A percentile compares a stretch with the other conserved stretches of the same genome.
phyloP scores from a whole-genome alignment of 805 yeast genomes.

The Cyberlindnera xishuangbannaensis region DNA sequence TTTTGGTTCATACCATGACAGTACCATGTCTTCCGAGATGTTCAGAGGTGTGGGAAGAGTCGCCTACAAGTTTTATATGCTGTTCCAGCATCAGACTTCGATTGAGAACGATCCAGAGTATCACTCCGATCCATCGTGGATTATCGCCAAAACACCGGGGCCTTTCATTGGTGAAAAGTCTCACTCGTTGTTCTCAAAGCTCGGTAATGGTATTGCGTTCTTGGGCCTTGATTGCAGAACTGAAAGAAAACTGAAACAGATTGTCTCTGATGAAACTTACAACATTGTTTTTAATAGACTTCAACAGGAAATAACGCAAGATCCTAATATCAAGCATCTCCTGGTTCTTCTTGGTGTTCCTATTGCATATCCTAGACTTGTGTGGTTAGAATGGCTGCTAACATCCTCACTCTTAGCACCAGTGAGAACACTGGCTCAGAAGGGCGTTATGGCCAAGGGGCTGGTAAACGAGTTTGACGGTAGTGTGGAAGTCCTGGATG shows the following conservation, averaged over 20 bases:
- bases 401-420: slow-evolving; percentile 60
- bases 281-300: slow-evolving; percentile 54
- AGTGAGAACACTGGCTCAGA: slow-evolving; percentile 50
- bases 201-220: slow-evolving; percentile 70
- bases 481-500: slow-evolving; percentile 84
- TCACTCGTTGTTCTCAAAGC: slow-evolving; percentile 63
- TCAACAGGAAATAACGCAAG: slow-evolving; percentile 42
- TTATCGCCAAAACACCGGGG: slow-evolving; percentile 51
- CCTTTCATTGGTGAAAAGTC: slow-evolving; percentile 63
- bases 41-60: slow-evolving; percentile 67
- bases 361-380: slow-evolving; percentile 88
- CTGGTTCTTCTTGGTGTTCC: slow-evolving; percentile 90
- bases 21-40: slow-evolving; percentile 66
- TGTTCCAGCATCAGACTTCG: slow-evolving; percentile 82
- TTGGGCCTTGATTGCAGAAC: slow-evolving; percentile 91
- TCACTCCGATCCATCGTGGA: slow-evolving; percentile 49
- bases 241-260: slow-evolving; percentile 62
- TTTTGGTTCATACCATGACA: slow-evolving; percentile 78
- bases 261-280: slow-evolving; percentile 55
- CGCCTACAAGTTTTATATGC: slow-evolving; percentile 82
- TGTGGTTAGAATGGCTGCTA: slow-evolving; percentile 79
- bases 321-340: slow-evolving; percentile 63
- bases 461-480: slow-evolving; percentile 91
- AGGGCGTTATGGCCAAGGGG: slow-evolving; percentile 61
- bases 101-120: slow-evolving; percentile 38